These are phyloP conservation scores for Pseudocercospora cruenta DNA, from an alignment of 2,329 filamentous ascomycete species.

Conservation along the genomic window DNA sequence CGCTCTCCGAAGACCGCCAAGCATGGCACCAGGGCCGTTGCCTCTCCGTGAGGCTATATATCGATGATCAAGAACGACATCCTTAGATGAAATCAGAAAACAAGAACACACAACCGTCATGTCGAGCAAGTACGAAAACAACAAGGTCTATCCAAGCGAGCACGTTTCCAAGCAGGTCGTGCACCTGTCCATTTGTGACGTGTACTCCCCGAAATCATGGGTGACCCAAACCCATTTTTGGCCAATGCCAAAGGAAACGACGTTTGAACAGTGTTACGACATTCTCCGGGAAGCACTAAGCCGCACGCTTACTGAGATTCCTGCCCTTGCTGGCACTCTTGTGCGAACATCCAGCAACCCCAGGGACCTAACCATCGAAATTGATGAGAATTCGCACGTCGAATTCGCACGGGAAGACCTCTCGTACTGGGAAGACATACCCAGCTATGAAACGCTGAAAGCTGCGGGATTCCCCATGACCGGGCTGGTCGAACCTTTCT, in stretches of 20 bases:
- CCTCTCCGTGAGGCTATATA: background rate
- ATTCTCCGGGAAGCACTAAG: slow-evolving; percentile 21
- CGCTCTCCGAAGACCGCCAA: background rate
- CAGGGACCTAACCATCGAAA: slow-evolving; percentile 18
- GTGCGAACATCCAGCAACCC: slow-evolving; percentile 17
- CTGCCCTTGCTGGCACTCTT: slow-evolving; percentile 22
- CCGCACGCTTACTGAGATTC: slow-evolving; percentile 22
- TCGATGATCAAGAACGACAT: background rate
- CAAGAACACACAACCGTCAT: background rate
- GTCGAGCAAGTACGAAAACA: background rate
- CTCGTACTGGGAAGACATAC: slow-evolving; percentile 7
- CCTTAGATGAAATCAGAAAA: background rate
- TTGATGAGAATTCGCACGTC: slow-evolving; percentile 18
- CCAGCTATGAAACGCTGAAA: slow-evolving; percentile 17
- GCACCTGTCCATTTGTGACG: slow-evolving; percentile 25
- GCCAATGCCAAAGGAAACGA: slow-evolving; percentile 7
- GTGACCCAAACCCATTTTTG: slow-evolving; percentile 26
- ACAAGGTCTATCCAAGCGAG: slow-evolving; percentile 16
- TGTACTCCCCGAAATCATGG: slow-evolving; percentile 25
- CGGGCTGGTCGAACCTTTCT: slow-evolving; percentile 13
- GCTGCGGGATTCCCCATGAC: slow-evolving; percentile 20
- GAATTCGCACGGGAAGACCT: slow-evolving; percentile 21
- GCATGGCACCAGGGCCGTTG: background rate
- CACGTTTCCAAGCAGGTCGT: slow-evolving; percentile 14
- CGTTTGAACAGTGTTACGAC: slow-evolving; percentile 9